These are phyloP conservation scores for Candida nitratophila DNA, from an alignment of 805 yeast genomes.

Conservation along the genomic window DNA sequence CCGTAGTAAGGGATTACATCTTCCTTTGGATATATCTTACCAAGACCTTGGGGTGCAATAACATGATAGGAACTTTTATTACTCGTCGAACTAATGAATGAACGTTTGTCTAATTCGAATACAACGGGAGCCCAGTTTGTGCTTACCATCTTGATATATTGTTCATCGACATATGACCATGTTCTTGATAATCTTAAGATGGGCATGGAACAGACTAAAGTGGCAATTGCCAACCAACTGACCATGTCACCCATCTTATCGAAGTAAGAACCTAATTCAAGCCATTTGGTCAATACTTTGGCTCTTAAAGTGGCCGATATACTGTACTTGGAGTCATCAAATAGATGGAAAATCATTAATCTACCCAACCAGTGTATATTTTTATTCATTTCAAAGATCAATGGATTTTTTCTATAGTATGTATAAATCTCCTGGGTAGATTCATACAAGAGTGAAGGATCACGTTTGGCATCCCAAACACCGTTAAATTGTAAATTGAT, in stretches of 20 bases:
- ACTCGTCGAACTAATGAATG: slow-evolving; percentile 49
- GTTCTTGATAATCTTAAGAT: slow-evolving; percentile 63
- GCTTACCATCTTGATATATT: slow-evolving; percentile 50
- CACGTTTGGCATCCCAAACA: slow-evolving; percentile 74
- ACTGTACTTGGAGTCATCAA: slow-evolving; percentile 37
- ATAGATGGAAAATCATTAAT: slow-evolving; percentile 60
- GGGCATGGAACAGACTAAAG: slow-evolving; percentile 76
- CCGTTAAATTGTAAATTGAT: slow-evolving; percentile 61
- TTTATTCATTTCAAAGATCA: slow-evolving; percentile 58
- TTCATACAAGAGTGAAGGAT: slow-evolving; percentile 66
- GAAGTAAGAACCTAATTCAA: slow-evolving; percentile 68
- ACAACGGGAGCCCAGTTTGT: slow-evolving; percentile 92
- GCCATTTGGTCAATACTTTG: slow-evolving; percentile 70
- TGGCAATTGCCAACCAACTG: slow-evolving; percentile 87
- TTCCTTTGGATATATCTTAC: slow-evolving; percentile 64
- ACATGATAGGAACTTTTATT: slow-evolving; percentile 61
- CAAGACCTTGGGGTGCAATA: slow-evolving; percentile 83
- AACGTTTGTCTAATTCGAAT: slow-evolving; percentile 77
- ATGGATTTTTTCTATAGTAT: slow-evolving; percentile 57
- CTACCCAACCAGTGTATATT: slow-evolving; percentile 77
- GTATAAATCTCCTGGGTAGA: slow-evolving; percentile 36
- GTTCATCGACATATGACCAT: slow-evolving; percentile 67
- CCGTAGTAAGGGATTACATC: slow-evolving; percentile 88
- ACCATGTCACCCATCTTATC: slow-evolving; percentile 88
- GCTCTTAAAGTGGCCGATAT: slow-evolving; percentile 45